A percentile compares a stretch with the other conserved stretches of the same genome.
Evolutionary conservation across 192 early-diverging fungal genomes (phyloP).

Genomic region (Linnemannia schmuckeri): DNA sequence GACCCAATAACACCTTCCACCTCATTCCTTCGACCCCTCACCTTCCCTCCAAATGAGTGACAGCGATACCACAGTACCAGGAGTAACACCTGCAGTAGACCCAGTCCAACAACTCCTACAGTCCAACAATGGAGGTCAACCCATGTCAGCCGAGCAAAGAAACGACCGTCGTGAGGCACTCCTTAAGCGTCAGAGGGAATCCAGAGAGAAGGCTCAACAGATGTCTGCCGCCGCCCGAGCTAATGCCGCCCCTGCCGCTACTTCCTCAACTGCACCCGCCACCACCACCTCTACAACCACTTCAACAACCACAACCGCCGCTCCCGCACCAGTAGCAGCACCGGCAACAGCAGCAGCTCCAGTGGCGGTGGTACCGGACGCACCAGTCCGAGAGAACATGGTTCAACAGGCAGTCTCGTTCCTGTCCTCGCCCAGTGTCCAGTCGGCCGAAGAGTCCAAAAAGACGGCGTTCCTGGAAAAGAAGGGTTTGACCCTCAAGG

Average conservation of each 20-base stretch:
- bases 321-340: neutral
- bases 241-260: slow-evolving; percentile 8
- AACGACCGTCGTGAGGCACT: slow-evolving; percentile 50
- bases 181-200: slow-evolving; percentile 38
- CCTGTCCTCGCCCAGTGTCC: slow-evolving; percentile 82
- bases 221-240: slow-evolving; percentile 42
- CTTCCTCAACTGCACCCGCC: slow-evolving; percentile 3
- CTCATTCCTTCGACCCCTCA: neutral
- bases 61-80: slow-evolving; percentile 16
- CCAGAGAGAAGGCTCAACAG: slow-evolving; percentile 46
- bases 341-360: neutral
- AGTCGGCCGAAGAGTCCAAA: slow-evolving; percentile 76
- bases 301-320: neutral
- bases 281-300: neutral
- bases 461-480: slow-evolving; percentile 83
- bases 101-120: slow-evolving; percentile 41
- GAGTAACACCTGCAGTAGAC: slow-evolving; percentile 1
- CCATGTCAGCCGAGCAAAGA: slow-evolving; percentile 47
- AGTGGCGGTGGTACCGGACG: slow-evolving; percentile 16
- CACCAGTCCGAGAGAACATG: slow-evolving; percentile 65
- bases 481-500: slow-evolving; percentile 77
- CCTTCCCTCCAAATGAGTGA: slow-evolving; percentile 30
- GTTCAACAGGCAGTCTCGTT: slow-evolving; percentile 76
- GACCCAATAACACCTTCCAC: neutral
- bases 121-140: slow-evolving; percentile 22